A percentile compares a stretch with the other conserved stretches of the same genome.
Evolutionary conservation across 257 asterid genomes (phyloP).

Genomic region (Primulina tabacum): DNA sequence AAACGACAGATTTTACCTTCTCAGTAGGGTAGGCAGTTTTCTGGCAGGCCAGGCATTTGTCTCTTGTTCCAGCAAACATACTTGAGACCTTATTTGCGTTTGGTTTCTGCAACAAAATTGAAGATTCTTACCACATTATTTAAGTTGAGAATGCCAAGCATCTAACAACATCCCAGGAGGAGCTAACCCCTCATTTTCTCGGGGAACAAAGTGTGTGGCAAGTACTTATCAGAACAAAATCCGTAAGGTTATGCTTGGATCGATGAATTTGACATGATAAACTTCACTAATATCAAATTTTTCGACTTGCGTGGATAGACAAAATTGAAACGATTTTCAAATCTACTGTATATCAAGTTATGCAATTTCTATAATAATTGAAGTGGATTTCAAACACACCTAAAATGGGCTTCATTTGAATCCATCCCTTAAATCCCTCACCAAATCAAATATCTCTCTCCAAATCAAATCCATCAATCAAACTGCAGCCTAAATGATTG

Average conservation of each 20-base stretch:
- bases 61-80: conserved; percentile 82
- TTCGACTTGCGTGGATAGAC: too few species aligned
- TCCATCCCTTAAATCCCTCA: too few species aligned
- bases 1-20: conserved; percentile 48
- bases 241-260: background rate
- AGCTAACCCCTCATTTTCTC: background rate
- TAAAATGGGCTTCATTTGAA: too few species aligned
- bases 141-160: background rate
- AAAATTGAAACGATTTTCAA: too few species aligned
- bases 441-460: too few species aligned
- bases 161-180: background rate
- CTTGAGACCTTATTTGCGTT: conserved; percentile 66
- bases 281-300: too few species aligned
- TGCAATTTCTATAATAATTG: too few species aligned
- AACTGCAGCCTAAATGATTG: too few species aligned
- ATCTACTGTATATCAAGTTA: too few species aligned
- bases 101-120: conserved; percentile 50
- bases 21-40: conserved; percentile 88
- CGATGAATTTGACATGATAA: too few species aligned
- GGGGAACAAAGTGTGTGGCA: background rate
- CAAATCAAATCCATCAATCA: too few species aligned
- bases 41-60: conserved; percentile 73
- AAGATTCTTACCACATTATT: background rate
- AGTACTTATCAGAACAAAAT: background rate
- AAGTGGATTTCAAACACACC: too few species aligned